Evolutionary conservation across 768 basidiomycete species (phyloP), one percentile per base, ranked within the genome.

Genomic region (Calvatia gigantea): DNA sequence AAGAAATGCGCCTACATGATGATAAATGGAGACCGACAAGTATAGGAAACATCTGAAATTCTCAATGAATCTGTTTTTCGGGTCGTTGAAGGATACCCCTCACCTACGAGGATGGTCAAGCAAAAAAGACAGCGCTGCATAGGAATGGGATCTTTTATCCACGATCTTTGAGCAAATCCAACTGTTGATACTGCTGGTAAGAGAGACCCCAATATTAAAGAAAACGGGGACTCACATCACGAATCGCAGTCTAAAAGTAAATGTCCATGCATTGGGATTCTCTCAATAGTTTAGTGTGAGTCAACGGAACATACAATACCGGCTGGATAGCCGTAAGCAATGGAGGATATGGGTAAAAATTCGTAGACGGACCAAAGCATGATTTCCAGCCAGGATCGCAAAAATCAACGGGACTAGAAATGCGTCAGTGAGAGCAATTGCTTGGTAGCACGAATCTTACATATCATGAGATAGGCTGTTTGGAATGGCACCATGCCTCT

Each of bases 31-130:
- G 14, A 65, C 73, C 37, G 59, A 77, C 68, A 89, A 68, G 66
- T 87, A 89, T 21, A 87, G 63, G 61, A 84, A 89, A 63, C 86
- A 83, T 58, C 82, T 81, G 35, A 37, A 5, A n/a, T 37, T 37
- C 35, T n/a, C 35, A 37, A 25, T 17, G 44, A 21, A 6, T 12
- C 2, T 28, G 6, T 25, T 4, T 3, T 57, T 12, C 17, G 28
- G n/a, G 12, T 14, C n/a, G 50, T 25, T 6, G 35, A 19, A n/a
- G 28, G 21, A 21, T 3, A 6, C 1, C 17, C 54, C 69, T 14
- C 61, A 85, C 76, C 85, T 78, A 42, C 90, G 76, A 2, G 90
- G 89, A 69, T 91, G 90, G 57, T 89, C 82, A 4, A 93, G 79
- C 8, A 93, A 73, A 67, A 91, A 93, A 14, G 83, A 80, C 3